Percentiles rank a stretch among this genome's conserved stretches.
phyloP scores from a whole-genome alignment of 345 rosid genomes.

The Populus nigra region DNA sequence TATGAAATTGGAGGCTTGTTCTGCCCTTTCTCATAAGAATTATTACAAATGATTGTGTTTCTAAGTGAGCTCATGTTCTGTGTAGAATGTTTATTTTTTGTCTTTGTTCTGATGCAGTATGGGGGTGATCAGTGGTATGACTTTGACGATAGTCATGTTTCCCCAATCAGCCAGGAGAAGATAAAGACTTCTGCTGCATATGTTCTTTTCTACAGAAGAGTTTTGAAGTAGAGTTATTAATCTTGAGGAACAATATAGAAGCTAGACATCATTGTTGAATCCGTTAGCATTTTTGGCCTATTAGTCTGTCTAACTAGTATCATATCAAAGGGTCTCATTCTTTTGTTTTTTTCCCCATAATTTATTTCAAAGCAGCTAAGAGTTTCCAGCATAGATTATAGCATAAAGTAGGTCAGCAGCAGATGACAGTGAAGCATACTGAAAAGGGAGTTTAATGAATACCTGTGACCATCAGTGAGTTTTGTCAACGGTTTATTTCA shows the following conservation, averaged over 20 bases:
- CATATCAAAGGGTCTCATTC: conserved; percentile 27
- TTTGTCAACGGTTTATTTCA: conserved; percentile 14
- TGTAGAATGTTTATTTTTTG: not conserved
- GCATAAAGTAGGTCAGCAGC: conserved; percentile 19
- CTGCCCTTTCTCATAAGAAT: not conserved
- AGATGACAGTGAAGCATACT: conserved; percentile 24
- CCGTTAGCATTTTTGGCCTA: conserved; percentile 26
- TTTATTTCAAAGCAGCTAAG: conserved; percentile 22
- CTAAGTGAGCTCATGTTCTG: not conserved
- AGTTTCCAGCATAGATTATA: conserved; percentile 7
- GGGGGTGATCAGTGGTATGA: conserved; percentile 91
- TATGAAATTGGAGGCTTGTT: not conserved
- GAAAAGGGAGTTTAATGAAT: not conserved
- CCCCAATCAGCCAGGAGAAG: conserved; percentile 67
- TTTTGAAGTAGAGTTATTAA: conserved; percentile 16
- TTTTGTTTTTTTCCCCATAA: conserved; percentile 24
- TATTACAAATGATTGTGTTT: not conserved
- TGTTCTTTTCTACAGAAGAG: conserved; percentile 93
- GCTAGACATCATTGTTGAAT: conserved; percentile 19
- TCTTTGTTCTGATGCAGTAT: conserved; percentile 48
- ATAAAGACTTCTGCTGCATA: conserved; percentile 93
- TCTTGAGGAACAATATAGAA: conserved; percentile 13
- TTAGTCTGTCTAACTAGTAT: conserved; percentile 12
- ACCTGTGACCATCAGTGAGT: conserved; percentile 14
- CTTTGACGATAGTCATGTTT: conserved; percentile 86